Conservation (phyloP, 73 alveolate species). For the Uronychia setigera region DNA sequence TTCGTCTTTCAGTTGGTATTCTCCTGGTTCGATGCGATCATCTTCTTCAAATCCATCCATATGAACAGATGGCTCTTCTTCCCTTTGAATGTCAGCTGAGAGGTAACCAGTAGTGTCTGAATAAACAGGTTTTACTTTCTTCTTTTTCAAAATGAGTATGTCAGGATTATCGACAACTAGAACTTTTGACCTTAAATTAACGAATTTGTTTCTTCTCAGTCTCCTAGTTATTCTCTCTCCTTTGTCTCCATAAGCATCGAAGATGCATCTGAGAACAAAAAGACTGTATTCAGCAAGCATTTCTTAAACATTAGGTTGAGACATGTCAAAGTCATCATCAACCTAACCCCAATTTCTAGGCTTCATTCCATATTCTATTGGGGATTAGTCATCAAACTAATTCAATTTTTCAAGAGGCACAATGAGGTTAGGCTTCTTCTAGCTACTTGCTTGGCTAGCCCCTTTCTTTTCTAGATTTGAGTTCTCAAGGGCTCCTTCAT, state of each 20-base stretch:
- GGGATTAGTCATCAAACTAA: not conserved
- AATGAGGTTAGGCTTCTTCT: no score
- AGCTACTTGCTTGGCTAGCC: not conserved
- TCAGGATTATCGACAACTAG: not conserved
- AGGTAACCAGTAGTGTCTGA: not conserved
- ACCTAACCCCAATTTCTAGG: not conserved
- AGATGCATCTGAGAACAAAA: constrained; percentile 7
- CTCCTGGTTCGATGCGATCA: not conserved
- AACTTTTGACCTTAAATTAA: not conserved
- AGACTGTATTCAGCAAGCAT: not conserved
- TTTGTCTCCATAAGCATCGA: constrained; percentile 25
- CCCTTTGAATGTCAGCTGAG: not conserved
- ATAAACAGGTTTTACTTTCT: not conserved
- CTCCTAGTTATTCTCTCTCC: constrained; percentile 14
- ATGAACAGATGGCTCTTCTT: not conserved
- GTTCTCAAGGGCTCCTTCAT: not conserved
- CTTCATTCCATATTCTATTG: not conserved
- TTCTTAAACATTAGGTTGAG: not conserved
- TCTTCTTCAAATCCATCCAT: not conserved
- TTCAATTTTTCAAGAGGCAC: not conserved
- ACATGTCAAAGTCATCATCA: not conserved
- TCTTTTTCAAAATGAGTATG: not conserved
- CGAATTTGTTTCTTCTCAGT: not conserved
- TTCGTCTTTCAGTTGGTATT: not conserved
- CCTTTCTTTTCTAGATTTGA: not conserved